phyloP scores from a whole-genome alignment of 2,329 filamentous ascomycete species.

The Epichloe sylvatica region DNA sequence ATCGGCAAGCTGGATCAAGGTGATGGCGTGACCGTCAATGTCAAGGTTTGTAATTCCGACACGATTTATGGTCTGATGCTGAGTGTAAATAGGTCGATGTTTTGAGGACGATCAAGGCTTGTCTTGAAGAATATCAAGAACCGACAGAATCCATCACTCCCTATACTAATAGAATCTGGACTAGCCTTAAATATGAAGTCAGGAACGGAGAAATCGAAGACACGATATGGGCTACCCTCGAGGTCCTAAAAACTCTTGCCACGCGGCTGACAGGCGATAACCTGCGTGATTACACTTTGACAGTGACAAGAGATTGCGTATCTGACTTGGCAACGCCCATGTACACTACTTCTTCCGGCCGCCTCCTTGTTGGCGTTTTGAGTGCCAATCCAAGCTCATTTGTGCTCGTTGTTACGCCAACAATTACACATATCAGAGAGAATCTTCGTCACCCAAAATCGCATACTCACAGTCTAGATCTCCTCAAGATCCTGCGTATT shows the following conservation, averaged over 20 bases:
- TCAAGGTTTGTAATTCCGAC: slow-evolving; percentile 29
- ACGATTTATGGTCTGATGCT: slow-evolving; percentile 1
- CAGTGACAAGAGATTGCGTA: slow-evolving; percentile 38
- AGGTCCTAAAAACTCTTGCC: slow-evolving; percentile 37
- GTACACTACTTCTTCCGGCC: slow-evolving; percentile 38
- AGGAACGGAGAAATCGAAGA: slow-evolving; percentile 47
- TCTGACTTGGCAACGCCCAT: slow-evolving; percentile 38
- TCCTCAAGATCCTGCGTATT: slow-evolving; percentile 37
- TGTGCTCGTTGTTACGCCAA: slow-evolving; percentile 30
- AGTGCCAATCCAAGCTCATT: slow-evolving; percentile 36
- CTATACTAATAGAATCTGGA: slow-evolving; percentile 38
- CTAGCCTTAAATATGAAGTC: slow-evolving; percentile 48
- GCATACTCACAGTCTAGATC: slow-evolving; percentile 34
- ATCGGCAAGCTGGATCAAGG: slow-evolving; percentile 45
- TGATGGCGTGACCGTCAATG: slow-evolving; percentile 42
- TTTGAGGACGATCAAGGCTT: slow-evolving; percentile 40
- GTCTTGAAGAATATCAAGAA: slow-evolving; percentile 34
- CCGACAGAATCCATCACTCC: slow-evolving; percentile 34
- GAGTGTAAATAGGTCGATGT: slow-evolving; percentile 33
- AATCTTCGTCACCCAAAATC: slow-evolving; percentile 38
- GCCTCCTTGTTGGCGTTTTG: slow-evolving; percentile 36
- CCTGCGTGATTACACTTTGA: slow-evolving; percentile 31
- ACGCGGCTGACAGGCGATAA: slow-evolving; percentile 29
- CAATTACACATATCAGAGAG: slow-evolving; percentile 34
- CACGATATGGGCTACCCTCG: slow-evolving; percentile 40